Evolutionary conservation across 495 filamentous ascomycete genomes (phyloP).

Genomic region (Aspergillus kassunensis): DNA sequence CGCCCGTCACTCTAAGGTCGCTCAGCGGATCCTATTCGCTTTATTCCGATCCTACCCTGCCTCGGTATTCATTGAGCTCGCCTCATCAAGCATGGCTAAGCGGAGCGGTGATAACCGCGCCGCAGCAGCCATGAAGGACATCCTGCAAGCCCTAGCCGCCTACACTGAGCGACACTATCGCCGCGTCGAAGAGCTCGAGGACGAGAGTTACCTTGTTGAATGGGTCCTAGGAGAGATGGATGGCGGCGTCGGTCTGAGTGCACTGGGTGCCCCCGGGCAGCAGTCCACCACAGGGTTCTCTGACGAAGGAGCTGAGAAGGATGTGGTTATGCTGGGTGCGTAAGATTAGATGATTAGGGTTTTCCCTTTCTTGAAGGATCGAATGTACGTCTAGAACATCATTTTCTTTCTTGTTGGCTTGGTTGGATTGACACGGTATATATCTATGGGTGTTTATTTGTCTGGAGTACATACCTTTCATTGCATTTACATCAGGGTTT

Average conservation of each 20-base stretch:
- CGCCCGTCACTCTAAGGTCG: constrained; percentile 75
- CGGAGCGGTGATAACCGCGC: constrained; percentile 37
- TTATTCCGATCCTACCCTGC: constrained; percentile 76
- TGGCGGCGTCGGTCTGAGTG: constrained; percentile 47
- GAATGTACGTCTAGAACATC: constrained; percentile 22
- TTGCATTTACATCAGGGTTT: constrained; percentile 18
- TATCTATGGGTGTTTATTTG: constrained; percentile 24
- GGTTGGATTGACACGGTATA: constrained; percentile 13
- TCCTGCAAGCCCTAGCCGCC: constrained; percentile 72
- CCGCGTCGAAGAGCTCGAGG: constrained; percentile 80
- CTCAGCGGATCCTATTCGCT: constrained; percentile 79
- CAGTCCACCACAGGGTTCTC: constrained; percentile 13
- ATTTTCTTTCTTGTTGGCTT: constrained; percentile 10
- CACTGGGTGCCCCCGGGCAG: constrained; percentile 22
- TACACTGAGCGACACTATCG: constrained; percentile 93
- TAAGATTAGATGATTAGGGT: constrained; percentile 11
- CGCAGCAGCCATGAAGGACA: constrained; percentile 69
- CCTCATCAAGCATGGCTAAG: constrained; percentile 40
- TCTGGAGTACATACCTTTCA: constrained; percentile 16
- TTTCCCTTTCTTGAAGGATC: neutral
- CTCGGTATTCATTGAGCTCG: constrained; percentile 65
- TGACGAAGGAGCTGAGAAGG: constrained; percentile 35
- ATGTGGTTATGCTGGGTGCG: constrained; percentile 42
- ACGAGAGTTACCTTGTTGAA: constrained; percentile 91
- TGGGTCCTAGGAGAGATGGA: constrained; percentile 95